A percentile compares a stretch with the other conserved stretches of the same genome.
Evolutionary conservation across 169 alveolate genomes (phyloP).

Genomic region (Eimeria falciformis): DNA sequence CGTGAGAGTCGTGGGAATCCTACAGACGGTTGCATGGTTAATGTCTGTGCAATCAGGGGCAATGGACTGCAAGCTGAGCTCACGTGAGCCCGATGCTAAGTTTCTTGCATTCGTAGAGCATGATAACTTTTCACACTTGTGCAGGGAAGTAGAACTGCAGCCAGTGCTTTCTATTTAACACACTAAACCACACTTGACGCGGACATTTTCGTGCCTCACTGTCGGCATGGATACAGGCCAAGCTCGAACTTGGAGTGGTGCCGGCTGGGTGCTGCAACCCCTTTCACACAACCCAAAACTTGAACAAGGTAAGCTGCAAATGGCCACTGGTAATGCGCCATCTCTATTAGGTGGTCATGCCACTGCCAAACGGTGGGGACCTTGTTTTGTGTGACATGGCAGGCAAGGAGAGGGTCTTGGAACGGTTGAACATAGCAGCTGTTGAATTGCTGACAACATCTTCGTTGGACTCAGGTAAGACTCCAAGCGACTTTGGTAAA

Average conservation of each 20-base stretch:
- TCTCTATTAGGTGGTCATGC: neutral
- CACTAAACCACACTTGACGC: no score
- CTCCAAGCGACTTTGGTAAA: neutral
- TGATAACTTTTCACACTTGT: no score
- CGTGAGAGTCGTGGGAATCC: no score
- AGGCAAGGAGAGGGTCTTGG: slow-evolving; percentile 39
- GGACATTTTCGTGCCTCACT: no score
- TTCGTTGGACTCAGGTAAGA: slow-evolving; percentile 33
- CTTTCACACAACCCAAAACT: neutral
- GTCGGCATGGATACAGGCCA: slow-evolving; percentile 2
- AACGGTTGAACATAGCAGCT: slow-evolving; percentile 37
- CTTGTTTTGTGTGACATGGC: neutral
- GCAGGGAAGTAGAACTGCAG: no score
- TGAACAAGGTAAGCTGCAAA: slow-evolving; percentile 17
- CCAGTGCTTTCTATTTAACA: no score
- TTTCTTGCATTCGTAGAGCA: neutral
- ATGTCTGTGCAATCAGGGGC: slow-evolving; percentile 24
- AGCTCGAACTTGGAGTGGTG: neutral
- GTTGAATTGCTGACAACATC: slow-evolving; percentile 47
- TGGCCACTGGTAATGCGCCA: neutral
- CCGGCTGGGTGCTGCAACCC: slow-evolving; percentile 59
- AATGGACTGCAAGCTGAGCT: slow-evolving; percentile 58
- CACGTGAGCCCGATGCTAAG: slow-evolving; percentile 20
- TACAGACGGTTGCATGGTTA: no score
- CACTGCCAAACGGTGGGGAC: neutral